phyloP scores from a whole-genome alignment of 1,284 basidiomycete species.

The Exobasidium cylindrosporum region DNA sequence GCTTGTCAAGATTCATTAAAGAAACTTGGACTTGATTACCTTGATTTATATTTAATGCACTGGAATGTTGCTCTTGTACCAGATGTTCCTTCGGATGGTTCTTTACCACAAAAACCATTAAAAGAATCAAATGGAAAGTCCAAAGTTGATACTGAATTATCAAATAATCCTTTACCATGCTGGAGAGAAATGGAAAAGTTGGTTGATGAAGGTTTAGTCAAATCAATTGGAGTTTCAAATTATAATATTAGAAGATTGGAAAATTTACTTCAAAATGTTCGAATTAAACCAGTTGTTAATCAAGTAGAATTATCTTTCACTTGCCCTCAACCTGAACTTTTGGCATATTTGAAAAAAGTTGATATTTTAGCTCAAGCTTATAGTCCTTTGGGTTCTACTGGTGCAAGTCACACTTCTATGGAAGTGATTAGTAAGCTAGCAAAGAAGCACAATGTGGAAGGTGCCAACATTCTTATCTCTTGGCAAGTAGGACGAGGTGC shows the following conservation, averaged over 20 bases:
- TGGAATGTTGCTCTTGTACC: conserved; percentile 58
- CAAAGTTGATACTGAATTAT: conserved; percentile 68
- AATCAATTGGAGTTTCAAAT: conserved; percentile 64
- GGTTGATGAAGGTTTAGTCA: conserved; percentile 48
- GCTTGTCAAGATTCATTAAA: conserved; percentile 69
- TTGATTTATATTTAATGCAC: conserved; percentile 79
- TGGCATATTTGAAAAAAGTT: conserved; percentile 63
- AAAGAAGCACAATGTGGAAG: conserved; percentile 35
- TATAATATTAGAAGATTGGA: conserved; percentile 47
- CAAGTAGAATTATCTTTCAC: conserved; percentile 47
- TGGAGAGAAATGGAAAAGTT: conserved; percentile 48
- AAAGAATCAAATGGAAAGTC: conserved; percentile 62
- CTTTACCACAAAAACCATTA: conserved; percentile 38
- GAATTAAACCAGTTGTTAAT: conserved; percentile 47
- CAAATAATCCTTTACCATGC: conserved; percentile 39
- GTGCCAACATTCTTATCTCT: conserved; percentile 37
- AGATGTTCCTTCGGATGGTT: conserved; percentile 32
- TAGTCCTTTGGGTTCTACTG: conserved; percentile 41
- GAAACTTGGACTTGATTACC: conserved; percentile 69
- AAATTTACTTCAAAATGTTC: conserved; percentile 28
- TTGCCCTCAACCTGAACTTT: conserved; percentile 76
- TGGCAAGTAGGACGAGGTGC: conserved; percentile 44
- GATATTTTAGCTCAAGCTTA: conserved; percentile 44
- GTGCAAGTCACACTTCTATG: conserved; percentile 1
- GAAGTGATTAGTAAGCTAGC: conserved; percentile 25